Percentiles rank a stretch among this genome's conserved stretches.
These are phyloP conservation scores for Diaporthe vaccinii DNA, from an alignment of 2,329 filamentous ascomycete species.

Conservation along the genomic window DNA sequence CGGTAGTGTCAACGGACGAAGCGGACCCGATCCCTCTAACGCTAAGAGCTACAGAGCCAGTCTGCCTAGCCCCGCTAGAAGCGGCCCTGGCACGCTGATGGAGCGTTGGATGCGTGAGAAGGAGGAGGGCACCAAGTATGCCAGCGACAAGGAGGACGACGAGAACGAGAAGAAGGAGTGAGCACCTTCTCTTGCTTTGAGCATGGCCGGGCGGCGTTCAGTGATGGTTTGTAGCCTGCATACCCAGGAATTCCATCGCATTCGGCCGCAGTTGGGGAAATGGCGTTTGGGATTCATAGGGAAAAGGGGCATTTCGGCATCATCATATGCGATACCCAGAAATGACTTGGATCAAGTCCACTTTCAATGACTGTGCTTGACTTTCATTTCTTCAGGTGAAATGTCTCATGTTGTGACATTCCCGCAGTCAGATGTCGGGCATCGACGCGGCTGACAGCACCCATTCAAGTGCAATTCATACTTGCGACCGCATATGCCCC, in stretches of 20 bases:
- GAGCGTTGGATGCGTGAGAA: conserved; percentile 45
- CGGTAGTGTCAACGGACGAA: conserved; percentile 54
- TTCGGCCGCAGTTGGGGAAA: conserved; percentile 21
- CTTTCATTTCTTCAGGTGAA: background rate
- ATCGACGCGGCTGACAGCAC: background rate
- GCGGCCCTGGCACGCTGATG: conserved; percentile 50
- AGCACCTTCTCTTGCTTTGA: background rate
- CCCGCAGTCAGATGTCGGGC: background rate
- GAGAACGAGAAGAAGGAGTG: conserved; percentile 22
- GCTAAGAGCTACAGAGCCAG: conserved; percentile 49
- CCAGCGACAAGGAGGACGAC: conserved; percentile 35
- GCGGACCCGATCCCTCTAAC: conserved; percentile 47
- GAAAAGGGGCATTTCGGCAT: conserved; percentile 15
- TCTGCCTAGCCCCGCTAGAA: conserved; percentile 42
- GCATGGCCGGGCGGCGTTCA: background rate
- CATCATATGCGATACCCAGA: conserved; percentile 36
- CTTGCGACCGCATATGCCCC: background rate
- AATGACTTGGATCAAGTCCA: conserved; percentile 19
- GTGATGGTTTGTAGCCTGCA: conserved; percentile 8
- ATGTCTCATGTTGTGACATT: background rate
- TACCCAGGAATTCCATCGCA: background rate
- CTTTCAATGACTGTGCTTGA: background rate
- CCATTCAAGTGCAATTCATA: background rate
- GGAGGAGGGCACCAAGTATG: conserved; percentile 34
- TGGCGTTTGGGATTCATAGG: conserved; percentile 10